A percentile compares a stretch with the other conserved stretches of the same genome.
Conservation (phyloP, 768 basidiomycete species). For the Suillus weaverae region DNA sequence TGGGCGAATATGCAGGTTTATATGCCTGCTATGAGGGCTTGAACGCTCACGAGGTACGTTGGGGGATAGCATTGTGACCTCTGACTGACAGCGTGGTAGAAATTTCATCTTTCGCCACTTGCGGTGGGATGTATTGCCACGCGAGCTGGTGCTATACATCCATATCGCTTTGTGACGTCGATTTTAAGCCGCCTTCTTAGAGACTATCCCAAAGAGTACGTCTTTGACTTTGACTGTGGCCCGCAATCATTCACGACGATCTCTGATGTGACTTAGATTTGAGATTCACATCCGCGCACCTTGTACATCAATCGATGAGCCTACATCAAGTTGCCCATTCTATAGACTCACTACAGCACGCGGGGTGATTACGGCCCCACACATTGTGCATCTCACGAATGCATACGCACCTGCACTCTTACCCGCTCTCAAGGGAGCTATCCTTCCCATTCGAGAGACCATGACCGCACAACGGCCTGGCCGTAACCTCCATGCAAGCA, state of each 20-base stretch:
- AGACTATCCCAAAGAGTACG: conserved; percentile 42
- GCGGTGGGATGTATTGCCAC: conserved; percentile 53
- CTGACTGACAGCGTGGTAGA: conserved; percentile 35
- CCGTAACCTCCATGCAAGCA: conserved; percentile 22
- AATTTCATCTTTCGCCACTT: conserved; percentile 45
- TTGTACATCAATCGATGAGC: conserved; percentile 36
- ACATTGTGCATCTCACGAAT: conserved; percentile 57
- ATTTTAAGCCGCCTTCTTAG: conserved; percentile 53
- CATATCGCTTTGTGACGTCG: conserved; percentile 67
- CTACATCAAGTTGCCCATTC: conserved; percentile 18
- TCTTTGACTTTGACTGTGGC: conserved; percentile 14
- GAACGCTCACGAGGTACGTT: conserved; percentile 36
- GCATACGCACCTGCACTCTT: conserved; percentile 49
- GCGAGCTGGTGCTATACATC: conserved; percentile 62
- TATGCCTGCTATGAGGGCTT: conserved; percentile 31
- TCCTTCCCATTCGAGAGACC: conserved; percentile 42
- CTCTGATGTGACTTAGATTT: conserved; percentile 25
- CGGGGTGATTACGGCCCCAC: conserved; percentile 39
- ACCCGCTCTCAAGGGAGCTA: conserved; percentile 37
- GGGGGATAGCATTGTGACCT: not conserved
- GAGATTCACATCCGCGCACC: conserved; percentile 46
- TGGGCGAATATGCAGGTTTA: conserved; percentile 46
- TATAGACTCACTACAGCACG: conserved; percentile 46
- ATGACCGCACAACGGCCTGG: conserved; percentile 70
- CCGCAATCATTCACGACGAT: conserved; percentile 9